These are phyloP conservation scores for Fistulifera pelliculosa DNA, from an alignment of 108 stramenopile species.

Conservation along the genomic window DNA sequence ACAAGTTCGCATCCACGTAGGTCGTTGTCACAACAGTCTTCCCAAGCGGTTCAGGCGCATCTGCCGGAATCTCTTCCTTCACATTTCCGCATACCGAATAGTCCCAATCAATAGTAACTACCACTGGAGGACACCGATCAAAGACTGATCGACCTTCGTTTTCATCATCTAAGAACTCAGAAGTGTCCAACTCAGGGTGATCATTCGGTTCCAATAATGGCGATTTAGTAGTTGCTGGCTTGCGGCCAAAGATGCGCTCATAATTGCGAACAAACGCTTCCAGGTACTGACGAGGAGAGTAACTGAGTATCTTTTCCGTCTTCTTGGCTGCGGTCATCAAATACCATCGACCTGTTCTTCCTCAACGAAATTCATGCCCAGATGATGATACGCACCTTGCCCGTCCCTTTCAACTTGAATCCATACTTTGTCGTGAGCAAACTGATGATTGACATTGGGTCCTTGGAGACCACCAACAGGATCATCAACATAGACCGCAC, in stretches of 20 bases:
- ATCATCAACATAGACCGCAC: constrained; percentile 7
- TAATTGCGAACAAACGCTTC: constrained; percentile 11
- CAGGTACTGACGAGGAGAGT: constrained; percentile 14
- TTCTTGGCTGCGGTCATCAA: constrained; percentile 2
- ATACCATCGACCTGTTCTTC: neutral
- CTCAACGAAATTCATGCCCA: neutral
- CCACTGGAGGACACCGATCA: neutral
- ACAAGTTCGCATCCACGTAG: constrained; percentile 18
- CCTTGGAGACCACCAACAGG: neutral
- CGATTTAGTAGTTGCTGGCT: too few species aligned
- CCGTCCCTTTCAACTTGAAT: constrained; percentile 3
- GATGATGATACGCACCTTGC: neutral
- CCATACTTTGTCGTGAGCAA: neutral
- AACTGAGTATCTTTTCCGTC: constrained; percentile 12
- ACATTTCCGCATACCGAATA: constrained; percentile 7
- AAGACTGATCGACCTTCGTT: neutral
- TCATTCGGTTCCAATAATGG: too few species aligned
- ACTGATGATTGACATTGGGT: constrained; percentile 4
- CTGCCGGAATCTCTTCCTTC: constrained; percentile 5
- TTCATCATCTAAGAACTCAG: constrained; percentile 5
- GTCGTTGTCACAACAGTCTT: constrained; percentile 5
- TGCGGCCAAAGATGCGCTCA: too few species aligned
- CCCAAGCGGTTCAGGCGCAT: constrained; percentile 11
- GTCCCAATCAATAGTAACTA: constrained; percentile 3
- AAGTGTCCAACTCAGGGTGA: too few species aligned